Evolutionary conservation across 1,284 basidiomycete genomes (phyloP), one percentile per base, ranked within the genome.

Genomic region (Tetrapyrgos nigripes): DNA sequence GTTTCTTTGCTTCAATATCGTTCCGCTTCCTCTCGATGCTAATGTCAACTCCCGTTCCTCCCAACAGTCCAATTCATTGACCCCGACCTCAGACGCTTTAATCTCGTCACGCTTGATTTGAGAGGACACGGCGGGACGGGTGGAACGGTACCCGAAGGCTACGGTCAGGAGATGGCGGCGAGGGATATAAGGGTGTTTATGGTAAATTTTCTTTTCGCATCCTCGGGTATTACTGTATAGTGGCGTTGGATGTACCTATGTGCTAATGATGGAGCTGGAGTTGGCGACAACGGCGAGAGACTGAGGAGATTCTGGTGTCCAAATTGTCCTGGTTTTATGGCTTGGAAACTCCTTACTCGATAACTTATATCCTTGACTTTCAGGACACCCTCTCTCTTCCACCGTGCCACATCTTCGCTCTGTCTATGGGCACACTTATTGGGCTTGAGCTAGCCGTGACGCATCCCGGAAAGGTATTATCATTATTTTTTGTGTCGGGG

Each of bases 381-480:
- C 59, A 76, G 75, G 70, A 75, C 49, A 73, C 73, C 10, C 60
- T 78, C 14, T 56, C 66, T 35, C 64, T 76, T 26, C 70, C 72
- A 9, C 65, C 71, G 3, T 76, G 71, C 52, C 76, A 77, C 60
- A 50, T 77, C 5, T 62, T 75, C 35, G 75, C 75, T 2, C 28
- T 75, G 4, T 76, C 75, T 1, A 68, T 76, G 68, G 76, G 75
- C 4, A 61, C 74, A 1, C 71, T 68, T 58, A 68, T 74, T 13
- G 68, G 72, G 11, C 53, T 75, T 17, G 67, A 76, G 58, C 59
- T 69, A 27, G 69, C 73, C 23, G 64, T 74, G 2, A 61, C 62
- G 11, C 66, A 72, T 51, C 76, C 74, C 6, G 65, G 71, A 5
- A 72, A 66, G 59, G 73, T 74, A 2, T 63, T 73, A 0, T 76